Conservation (phyloP, 768 basidiomycete genomes). For the Tremella fuciformis region DNA sequence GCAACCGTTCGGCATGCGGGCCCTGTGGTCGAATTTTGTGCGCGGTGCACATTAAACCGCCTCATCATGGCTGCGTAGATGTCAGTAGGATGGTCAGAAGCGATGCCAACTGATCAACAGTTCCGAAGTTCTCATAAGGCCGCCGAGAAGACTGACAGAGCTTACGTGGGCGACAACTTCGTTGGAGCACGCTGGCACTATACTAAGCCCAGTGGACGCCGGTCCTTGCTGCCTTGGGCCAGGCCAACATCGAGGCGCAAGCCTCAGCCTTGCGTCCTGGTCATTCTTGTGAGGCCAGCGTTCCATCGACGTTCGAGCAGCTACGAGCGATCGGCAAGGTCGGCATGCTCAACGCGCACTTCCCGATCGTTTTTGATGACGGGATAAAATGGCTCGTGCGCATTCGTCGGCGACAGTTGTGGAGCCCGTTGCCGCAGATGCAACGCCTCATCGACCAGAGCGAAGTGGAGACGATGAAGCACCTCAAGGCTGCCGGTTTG, state of each 20-base stretch:
- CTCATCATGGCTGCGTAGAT: too few species aligned
- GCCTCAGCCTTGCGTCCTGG: background rate
- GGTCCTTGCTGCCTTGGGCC: background rate
- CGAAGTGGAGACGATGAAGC: conserved; percentile 14
- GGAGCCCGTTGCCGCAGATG: background rate
- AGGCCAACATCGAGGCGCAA: background rate
- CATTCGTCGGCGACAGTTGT: background rate
- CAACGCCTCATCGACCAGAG: background rate
- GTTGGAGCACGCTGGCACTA: background rate
- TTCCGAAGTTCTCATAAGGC: too few species aligned
- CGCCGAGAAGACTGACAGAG: too few species aligned
- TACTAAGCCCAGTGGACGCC: background rate
- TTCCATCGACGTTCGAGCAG: too few species aligned
- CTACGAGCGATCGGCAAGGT: too few species aligned
- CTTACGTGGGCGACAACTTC: too few species aligned
- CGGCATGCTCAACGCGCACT: conserved; percentile 1
- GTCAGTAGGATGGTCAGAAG: too few species aligned
- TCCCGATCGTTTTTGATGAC: conserved; percentile 13
- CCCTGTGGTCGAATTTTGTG: too few species aligned
- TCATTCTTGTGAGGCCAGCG: background rate
- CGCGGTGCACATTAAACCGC: too few species aligned
- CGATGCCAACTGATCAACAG: too few species aligned
- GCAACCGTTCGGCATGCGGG: too few species aligned
- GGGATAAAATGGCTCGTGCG: conserved; percentile 12
- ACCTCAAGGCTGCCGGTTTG: background rate